These are phyloP conservation scores for Candida jianshihensis DNA, from an alignment of 805 yeast genomes.

Conservation along the genomic window DNA sequence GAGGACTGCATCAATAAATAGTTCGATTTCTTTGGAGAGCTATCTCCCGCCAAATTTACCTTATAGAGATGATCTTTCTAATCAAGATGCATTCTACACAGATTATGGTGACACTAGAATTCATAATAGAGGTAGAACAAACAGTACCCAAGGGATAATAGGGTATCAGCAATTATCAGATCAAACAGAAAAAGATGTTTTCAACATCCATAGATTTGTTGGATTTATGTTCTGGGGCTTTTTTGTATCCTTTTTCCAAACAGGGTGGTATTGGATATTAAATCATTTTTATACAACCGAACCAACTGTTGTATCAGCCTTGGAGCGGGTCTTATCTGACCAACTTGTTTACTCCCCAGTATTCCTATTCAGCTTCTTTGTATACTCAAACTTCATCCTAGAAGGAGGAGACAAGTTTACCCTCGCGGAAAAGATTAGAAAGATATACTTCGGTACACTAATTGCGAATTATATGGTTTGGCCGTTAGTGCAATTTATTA, in stretches of 20 bases:
- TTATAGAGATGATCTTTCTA: slow-evolving; percentile 8
- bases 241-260: slow-evolving; percentile 72
- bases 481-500: slow-evolving; percentile 76
- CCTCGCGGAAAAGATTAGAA: slow-evolving; percentile 54
- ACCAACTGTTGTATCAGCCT: slow-evolving; percentile 76
- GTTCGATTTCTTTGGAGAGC: slow-evolving; percentile 12
- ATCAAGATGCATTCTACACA: slow-evolving; percentile 18
- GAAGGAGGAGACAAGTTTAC: slow-evolving; percentile 68
- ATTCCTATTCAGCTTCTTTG: slow-evolving; percentile 71
- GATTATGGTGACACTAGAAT: slow-evolving; percentile 26
- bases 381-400: slow-evolving; percentile 74
- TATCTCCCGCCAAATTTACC: slow-evolving; percentile 2
- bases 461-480: slow-evolving; percentile 68
- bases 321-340: slow-evolving; percentile 83
- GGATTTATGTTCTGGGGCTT: slow-evolving; percentile 89
- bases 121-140: slow-evolving; percentile 21
- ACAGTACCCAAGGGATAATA: slow-evolving; percentile 17
- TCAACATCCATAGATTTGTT: slow-evolving; percentile 61
- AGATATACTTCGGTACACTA: slow-evolving; percentile 60
- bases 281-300: slow-evolving; percentile 73
- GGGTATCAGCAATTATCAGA: slow-evolving; percentile 26
- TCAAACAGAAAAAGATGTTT: slow-evolving; percentile 28
- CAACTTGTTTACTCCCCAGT: slow-evolving; percentile 87
- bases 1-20: slow-evolving; percentile 1
- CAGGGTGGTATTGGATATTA: slow-evolving; percentile 81